phyloP scores from a whole-genome alignment of 2,329 filamentous ascomycete genomes.

The Magnaporthales sp. region DNA sequence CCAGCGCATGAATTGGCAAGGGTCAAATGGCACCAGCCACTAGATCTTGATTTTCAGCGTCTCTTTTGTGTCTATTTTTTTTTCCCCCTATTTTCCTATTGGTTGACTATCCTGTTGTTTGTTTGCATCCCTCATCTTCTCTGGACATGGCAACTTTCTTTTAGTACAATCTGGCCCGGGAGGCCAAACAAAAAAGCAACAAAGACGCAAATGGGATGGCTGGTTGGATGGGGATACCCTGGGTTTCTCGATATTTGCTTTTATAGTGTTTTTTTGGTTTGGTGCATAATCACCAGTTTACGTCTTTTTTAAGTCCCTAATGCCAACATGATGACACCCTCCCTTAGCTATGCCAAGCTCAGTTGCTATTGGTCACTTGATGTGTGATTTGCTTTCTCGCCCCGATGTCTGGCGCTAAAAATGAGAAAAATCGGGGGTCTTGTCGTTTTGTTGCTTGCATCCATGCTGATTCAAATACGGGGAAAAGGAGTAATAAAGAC shows the following conservation, averaged over 20 bases:
- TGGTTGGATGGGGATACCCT: neutral
- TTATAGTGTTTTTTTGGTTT: neutral
- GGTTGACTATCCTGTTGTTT: slow-evolving; percentile 3
- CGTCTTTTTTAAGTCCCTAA: neutral
- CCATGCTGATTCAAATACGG: neutral
- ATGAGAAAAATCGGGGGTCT: neutral
- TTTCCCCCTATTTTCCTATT: slow-evolving; percentile 5
- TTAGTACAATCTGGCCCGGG: neutral
- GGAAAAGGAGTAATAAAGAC: neutral
- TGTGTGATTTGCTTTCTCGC: neutral
- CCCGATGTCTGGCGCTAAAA: neutral
- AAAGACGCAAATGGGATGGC: neutral
- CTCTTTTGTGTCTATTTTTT: slow-evolving; percentile 2
- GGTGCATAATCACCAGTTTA: neutral
- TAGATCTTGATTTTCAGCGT: slow-evolving; percentile 1
- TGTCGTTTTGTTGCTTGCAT: neutral
- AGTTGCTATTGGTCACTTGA: neutral
- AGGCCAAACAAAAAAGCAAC: neutral
- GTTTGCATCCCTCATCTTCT: neutral
- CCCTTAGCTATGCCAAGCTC: neutral
- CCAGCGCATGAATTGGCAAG: neutral
- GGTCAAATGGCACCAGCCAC: neutral
- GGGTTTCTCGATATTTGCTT: neutral
- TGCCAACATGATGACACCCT: neutral
- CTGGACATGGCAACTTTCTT: neutral